phyloP scores from a whole-genome alignment of 305 asterid genomes.

The Fraxinus floribunda region DNA sequence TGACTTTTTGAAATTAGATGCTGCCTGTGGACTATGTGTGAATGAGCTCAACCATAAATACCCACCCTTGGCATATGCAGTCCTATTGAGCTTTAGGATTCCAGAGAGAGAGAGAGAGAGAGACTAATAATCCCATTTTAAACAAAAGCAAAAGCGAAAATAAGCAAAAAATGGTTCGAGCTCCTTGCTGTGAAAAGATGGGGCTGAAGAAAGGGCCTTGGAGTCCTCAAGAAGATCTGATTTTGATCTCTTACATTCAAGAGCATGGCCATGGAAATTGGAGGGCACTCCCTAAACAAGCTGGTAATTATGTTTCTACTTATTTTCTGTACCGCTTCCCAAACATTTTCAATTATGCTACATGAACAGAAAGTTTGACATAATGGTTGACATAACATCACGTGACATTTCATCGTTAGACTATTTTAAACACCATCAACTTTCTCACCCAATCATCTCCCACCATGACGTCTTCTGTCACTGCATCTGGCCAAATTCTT shows the following conservation, averaged over 20 bases:
- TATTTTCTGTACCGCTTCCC: neutral
- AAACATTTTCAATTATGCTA: neutral
- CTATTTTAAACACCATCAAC: no score
- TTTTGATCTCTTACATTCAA: conserved; percentile 60
- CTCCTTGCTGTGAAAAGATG: conserved; percentile 91
- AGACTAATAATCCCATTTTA: neutral
- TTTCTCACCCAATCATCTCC: no score
- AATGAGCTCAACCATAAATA: conserved; percentile 37
- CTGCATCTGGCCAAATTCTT: no score
- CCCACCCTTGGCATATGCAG: conserved; percentile 31
- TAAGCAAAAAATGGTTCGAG: conserved; percentile 57
- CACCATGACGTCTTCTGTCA: no score
- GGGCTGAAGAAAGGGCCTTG: conserved; percentile 91
- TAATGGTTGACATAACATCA: no score
- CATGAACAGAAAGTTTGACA: no score
- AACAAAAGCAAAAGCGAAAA: neutral
- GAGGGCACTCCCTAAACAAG: conserved; percentile 86
- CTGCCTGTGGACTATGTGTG: conserved; percentile 26
- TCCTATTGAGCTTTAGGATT: conserved; percentile 15
- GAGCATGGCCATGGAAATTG: conserved; percentile 78
- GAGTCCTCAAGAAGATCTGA: conserved; percentile 82
- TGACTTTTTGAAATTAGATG: conserved; percentile 35
- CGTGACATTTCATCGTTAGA: no score
- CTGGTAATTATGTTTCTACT: conserved; percentile 41
- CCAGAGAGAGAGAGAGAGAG: neutral